Evolutionary conservation across 805 yeast species (phyloP), one percentile per base, ranked within the genome.

Genomic region (Allodekkera sacchari): DNA sequence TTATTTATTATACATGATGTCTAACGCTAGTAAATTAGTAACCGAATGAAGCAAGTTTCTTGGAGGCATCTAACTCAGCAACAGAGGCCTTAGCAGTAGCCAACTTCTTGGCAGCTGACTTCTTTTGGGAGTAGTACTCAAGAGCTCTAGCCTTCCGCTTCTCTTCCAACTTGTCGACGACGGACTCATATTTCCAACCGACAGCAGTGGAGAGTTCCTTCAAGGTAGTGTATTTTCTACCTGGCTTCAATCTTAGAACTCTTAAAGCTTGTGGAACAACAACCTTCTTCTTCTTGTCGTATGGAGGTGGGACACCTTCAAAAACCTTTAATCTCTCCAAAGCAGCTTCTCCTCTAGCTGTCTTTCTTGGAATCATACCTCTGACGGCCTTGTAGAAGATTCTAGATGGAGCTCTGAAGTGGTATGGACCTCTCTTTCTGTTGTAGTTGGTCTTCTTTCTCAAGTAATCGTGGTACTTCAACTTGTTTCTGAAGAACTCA

Each of bases 321-420:
- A 84, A 92, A 56, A 89, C 97, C 89, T 92, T 85, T 60, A 92
- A 83, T 75, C 96, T 88, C 77, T 88, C 97, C 63, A 92, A 71
- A 59, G 99, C 99, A 64, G 97, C 97, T 77, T 84, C 83, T 72
- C 99, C 99, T 74, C 97, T 92, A 57, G 97, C 92, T 55, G 98
- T 92, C 87, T 92, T 92, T 88, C 92, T 97, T 66, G 96, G 74
- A 61, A 92, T 74, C 99, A 92, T 92, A 74, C 99, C 99, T 67
- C 95, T 83, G 66, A 92, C 71, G 62, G 99, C 96, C 83, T 92
- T 92, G 94, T 88, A 88, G 73, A 92, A 87, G 72, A 92, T 89
- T 75, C 97, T 87, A 47, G 97, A 88, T 69, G 99, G 99, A 47
- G 99, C 99, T 74, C 97, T 92, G 95, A 92, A 92, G 70, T 92